Percentiles rank a stretch among this genome's conserved stretches.
Evolutionary conservation across 2,329 filamentous ascomycete genomes (phyloP).

Genomic region (Aspergillus sp.): DNA sequence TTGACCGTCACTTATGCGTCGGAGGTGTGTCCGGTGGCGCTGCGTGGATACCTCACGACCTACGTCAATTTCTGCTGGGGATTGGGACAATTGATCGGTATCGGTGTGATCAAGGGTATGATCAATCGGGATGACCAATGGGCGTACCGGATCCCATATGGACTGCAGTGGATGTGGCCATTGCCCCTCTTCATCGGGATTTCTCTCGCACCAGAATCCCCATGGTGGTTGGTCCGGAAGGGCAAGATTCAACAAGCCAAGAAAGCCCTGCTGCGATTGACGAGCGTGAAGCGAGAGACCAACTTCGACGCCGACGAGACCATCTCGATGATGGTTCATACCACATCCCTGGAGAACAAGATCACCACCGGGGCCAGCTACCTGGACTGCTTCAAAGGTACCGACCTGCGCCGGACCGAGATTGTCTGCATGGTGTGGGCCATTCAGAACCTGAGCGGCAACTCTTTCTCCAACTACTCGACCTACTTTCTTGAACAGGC

Average conservation of each 20-base stretch:
- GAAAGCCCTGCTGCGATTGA: slow-evolving; percentile 47
- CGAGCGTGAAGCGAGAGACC: slow-evolving; percentile 55
- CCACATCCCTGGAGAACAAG: slow-evolving; percentile 74
- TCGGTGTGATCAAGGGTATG: slow-evolving; percentile 55
- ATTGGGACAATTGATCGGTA: slow-evolving; percentile 53
- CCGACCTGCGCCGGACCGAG: slow-evolving; percentile 76
- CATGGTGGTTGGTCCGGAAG: slow-evolving; percentile 55
- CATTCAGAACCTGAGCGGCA: slow-evolving; percentile 65
- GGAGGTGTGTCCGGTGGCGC: slow-evolving; percentile 50
- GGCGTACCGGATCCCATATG: slow-evolving; percentile 56
- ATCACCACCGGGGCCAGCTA: slow-evolving; percentile 75
- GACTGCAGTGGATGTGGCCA: slow-evolving; percentile 58
- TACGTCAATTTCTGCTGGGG: slow-evolving; percentile 53
- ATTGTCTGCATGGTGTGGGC: slow-evolving; percentile 67
- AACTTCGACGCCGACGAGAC: slow-evolving; percentile 82
- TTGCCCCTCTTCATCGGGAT: slow-evolving; percentile 52
- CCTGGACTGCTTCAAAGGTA: slow-evolving; percentile 79
- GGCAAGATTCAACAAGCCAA: slow-evolving; percentile 52
- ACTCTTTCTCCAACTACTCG: slow-evolving; percentile 65
- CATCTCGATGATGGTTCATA: slow-evolving; percentile 89
- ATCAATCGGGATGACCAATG: slow-evolving; percentile 50
- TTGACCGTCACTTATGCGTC: slow-evolving; percentile 51
- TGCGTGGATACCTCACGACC: slow-evolving; percentile 49
- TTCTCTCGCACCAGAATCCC: slow-evolving; percentile 53
- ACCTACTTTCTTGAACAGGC: slow-evolving; percentile 62